A percentile compares a stretch with the other conserved stretches of the same genome.
These are phyloP conservation scores for Mycena belliarum DNA, from an alignment of 768 basidiomycete genomes.

Conservation along the genomic window DNA sequence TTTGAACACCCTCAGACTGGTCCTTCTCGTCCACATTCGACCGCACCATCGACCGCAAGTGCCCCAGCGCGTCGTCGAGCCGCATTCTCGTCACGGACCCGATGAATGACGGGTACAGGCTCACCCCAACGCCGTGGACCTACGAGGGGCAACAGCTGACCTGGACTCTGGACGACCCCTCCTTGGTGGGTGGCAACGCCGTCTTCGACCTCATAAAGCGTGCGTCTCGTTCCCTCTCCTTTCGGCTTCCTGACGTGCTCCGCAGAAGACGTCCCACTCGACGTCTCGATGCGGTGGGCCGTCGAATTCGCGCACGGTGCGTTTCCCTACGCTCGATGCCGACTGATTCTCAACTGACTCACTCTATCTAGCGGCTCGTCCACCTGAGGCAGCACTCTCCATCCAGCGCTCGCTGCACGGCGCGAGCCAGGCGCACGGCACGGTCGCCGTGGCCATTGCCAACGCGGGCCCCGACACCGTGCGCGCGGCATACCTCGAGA, in stretches of 20 bases:
- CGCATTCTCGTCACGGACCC: slow-evolving; percentile 52
- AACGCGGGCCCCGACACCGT: slow-evolving; percentile 54
- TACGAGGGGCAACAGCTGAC: too few species aligned
- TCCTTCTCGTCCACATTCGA: slow-evolving; percentile 70
- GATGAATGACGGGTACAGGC: slow-evolving; percentile 37
- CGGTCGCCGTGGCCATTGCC: slow-evolving; percentile 63
- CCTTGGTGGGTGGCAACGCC: too few species aligned
- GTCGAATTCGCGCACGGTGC: slow-evolving; percentile 64
- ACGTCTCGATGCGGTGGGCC: slow-evolving; percentile 60
- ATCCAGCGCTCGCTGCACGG: slow-evolving; percentile 74
- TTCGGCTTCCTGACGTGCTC: slow-evolving; percentile 10
- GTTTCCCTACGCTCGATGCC: slow-evolving; percentile 24
- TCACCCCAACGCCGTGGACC: slow-evolving; percentile 53
- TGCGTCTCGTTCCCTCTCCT: slow-evolving; percentile 31
- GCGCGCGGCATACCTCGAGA: slow-evolving; percentile 77
- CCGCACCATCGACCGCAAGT: slow-evolving; percentile 58
- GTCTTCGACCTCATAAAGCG: slow-evolving; percentile 52
- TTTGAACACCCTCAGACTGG: slow-evolving; percentile 82
- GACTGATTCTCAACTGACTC: slow-evolving; percentile 5
- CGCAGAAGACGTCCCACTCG: slow-evolving; percentile 47
- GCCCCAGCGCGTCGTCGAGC: slow-evolving; percentile 71
- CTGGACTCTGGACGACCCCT: too few species aligned
- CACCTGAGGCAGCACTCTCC: slow-evolving; percentile 48
- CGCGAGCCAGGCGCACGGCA: slow-evolving; percentile 73
- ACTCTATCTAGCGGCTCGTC: slow-evolving; percentile 37